These are phyloP conservation scores for Styphnolobium japonicum DNA, from an alignment of 306 rosid species.

Conservation along the genomic window DNA sequence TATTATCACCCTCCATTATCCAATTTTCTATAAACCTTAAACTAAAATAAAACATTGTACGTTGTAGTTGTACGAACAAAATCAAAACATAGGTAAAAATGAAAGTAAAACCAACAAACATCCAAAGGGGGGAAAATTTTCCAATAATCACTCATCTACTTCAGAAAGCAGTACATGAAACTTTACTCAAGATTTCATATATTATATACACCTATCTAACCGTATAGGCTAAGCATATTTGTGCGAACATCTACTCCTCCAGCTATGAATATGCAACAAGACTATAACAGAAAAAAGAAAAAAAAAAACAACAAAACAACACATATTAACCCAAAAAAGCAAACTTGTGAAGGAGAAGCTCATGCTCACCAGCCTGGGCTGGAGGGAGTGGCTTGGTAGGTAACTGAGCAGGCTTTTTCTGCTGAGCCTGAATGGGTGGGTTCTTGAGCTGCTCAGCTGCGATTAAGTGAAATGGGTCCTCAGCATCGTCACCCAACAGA, in stretches of 20 bases:
- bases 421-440: conserved; percentile 27
- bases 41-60: too few species aligned
- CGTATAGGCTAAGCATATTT: too few species aligned
- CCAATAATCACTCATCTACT: neutral
- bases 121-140: too few species aligned
- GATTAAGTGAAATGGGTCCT: conserved; percentile 49
- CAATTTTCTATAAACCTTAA: too few species aligned
- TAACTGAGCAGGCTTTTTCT: conserved; percentile 51
- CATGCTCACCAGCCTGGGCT: conserved; percentile 53
- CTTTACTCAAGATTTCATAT: too few species aligned
- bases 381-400: conserved; percentile 72
- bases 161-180: neutral
- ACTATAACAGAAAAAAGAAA: neutral
- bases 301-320: neutral
- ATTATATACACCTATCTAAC: too few species aligned
- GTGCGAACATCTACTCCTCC: neutral
- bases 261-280: neutral
- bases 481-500: conserved; percentile 60
- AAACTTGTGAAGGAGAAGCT: too few species aligned
- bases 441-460: conserved; percentile 50
- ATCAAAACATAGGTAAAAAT: too few species aligned
- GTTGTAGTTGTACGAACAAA: too few species aligned
- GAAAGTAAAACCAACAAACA: too few species aligned
- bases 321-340: neutral
- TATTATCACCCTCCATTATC: neutral